These are phyloP conservation scores for Physaria fendleri DNA, from an alignment of 345 rosid genomes.

Conservation along the genomic window DNA sequence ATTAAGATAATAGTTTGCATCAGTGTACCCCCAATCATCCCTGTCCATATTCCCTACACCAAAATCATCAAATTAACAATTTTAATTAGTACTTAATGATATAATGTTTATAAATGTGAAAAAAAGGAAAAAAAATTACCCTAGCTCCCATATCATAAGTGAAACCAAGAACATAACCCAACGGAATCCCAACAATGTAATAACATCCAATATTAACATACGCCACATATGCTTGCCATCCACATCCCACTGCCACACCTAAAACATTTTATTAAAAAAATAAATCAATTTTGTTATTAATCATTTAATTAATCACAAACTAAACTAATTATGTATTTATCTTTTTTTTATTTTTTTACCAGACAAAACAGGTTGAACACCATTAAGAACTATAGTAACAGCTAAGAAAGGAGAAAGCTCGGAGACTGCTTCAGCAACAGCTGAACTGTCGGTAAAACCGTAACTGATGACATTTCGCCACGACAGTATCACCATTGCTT, in stretches of 20 bases:
- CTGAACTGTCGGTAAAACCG: slow-evolving; percentile 41
- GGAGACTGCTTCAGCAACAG: slow-evolving; percentile 49
- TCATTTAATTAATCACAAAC: background rate
- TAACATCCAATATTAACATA: slow-evolving; percentile 75
- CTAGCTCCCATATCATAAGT: slow-evolving; percentile 47
- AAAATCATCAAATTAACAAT: background rate
- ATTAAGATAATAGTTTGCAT: slow-evolving; percentile 50
- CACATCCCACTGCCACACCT: slow-evolving; percentile 85
- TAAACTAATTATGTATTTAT: too few species aligned
- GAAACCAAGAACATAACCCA: slow-evolving; percentile 63
- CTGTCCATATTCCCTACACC: slow-evolving; percentile 67
- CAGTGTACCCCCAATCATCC: slow-evolving; percentile 63
- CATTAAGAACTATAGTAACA: slow-evolving; percentile 45
- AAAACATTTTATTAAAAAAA: background rate
- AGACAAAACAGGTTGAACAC: slow-evolving; percentile 64
- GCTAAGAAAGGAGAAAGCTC: slow-evolving; percentile 53
- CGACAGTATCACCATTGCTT: slow-evolving; percentile 35
- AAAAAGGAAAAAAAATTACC: too few species aligned
- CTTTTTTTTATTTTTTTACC: slow-evolving; percentile 22
- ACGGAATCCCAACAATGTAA: slow-evolving; percentile 55
- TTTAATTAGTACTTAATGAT: too few species aligned
- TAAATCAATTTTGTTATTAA: background rate
- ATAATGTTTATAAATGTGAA: too few species aligned
- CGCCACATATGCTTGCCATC: slow-evolving; percentile 87
- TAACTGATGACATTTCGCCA: slow-evolving; percentile 47